A percentile compares a stretch with the other conserved stretches of the same genome.
Evolutionary conservation across 2,329 filamentous ascomycete genomes (phyloP).

Genomic region (Trichoderma polysporum): DNA sequence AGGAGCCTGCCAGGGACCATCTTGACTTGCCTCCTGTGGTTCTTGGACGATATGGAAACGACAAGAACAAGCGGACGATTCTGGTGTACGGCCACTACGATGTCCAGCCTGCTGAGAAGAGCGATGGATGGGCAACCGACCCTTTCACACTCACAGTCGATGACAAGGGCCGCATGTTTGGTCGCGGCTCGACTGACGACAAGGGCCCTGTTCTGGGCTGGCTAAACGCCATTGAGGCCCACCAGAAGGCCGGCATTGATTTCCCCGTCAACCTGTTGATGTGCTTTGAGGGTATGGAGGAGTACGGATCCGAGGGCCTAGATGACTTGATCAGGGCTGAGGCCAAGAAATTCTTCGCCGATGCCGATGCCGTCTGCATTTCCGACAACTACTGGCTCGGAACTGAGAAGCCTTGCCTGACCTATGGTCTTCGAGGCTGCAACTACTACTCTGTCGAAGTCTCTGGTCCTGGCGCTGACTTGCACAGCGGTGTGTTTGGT

Average conservation of each 20-base stretch:
- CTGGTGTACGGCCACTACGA: constrained; percentile 99
- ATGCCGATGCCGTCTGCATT: constrained; percentile 95
- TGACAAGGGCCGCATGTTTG: constrained; percentile 92
- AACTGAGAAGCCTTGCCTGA: constrained; percentile 96
- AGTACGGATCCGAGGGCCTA: constrained; percentile 94
- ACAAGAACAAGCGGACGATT: constrained; percentile 90
- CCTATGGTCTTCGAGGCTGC: constrained; percentile 93
- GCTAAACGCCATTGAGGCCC: constrained; percentile 97
- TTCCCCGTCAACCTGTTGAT: constrained; percentile 97
- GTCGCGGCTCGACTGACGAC: constrained; percentile 93
- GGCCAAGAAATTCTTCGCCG: constrained; percentile 91
- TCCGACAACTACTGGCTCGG: constrained; percentile 99
- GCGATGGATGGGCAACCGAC: constrained; percentile 93
- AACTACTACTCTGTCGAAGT: constrained; percentile 96
- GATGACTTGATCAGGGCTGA: constrained; percentile 92
- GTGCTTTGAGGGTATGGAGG: constrained; percentile 99
- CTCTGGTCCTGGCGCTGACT: constrained; percentile 85
- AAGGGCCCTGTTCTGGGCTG: constrained; percentile 97
- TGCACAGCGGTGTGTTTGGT: constrained; percentile 96
- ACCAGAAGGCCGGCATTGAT: constrained; percentile 90
- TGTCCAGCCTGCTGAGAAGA: constrained; percentile 90
- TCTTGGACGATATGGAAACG: constrained; percentile 86
- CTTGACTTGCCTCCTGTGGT: constrained; percentile 92
- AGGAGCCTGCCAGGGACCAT: constrained; percentile 86
- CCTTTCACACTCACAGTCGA: constrained; percentile 88